A percentile compares a stretch with the other conserved stretches of the same genome.
These are phyloP conservation scores for Royoungia palumana DNA, from an alignment of 768 basidiomycete species.

Conservation along the genomic window DNA sequence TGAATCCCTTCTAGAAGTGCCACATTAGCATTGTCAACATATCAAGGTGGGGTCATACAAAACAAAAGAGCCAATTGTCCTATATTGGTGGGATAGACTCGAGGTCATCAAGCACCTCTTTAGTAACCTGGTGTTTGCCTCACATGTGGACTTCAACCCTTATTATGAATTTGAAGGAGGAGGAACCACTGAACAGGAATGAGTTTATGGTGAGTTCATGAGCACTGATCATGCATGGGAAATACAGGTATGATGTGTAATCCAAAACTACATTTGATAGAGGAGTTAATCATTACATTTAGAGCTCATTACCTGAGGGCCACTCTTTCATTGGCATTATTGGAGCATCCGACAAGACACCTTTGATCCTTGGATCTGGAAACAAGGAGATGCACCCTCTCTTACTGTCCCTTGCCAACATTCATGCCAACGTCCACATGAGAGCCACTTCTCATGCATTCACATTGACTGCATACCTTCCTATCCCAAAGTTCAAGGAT, in stretches of 20 bases:
- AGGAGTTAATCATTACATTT: too few species aligned
- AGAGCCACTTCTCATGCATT: background rate
- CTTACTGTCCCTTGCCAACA: background rate
- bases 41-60: background rate
- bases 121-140: constrained; percentile 18
- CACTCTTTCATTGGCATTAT: background rate
- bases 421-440: background rate
- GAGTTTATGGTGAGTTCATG: background rate
- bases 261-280: too few species aligned
- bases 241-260: too few species aligned
- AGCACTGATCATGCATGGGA: background rate
- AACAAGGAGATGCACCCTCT: constrained; percentile 1
- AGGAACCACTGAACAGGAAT: background rate
- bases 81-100: constrained; percentile 21
- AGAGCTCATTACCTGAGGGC: background rate
- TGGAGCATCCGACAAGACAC: background rate
- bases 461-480: background rate
- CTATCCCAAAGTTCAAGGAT: background rate
- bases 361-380: background rate
- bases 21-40: background rate
- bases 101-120: constrained; percentile 26
- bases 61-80: background rate
- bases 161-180: background rate
- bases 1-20: background rate
- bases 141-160: background rate